phyloP scores from a whole-genome alignment of 1,284 basidiomycete genomes.

The Ganoderma leucocontextum region DNA sequence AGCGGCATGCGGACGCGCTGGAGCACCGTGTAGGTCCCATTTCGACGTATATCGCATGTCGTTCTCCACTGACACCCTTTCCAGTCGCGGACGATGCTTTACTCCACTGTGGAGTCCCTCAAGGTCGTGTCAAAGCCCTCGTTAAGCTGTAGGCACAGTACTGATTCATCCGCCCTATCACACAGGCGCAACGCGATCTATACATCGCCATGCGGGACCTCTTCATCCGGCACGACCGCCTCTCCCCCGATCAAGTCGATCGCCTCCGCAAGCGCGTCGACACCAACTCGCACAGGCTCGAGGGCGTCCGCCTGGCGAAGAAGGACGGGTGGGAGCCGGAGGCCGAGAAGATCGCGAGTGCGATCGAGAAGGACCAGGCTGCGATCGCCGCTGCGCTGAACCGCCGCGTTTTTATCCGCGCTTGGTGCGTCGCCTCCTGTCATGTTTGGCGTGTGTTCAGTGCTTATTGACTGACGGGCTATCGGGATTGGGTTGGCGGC shows the following conservation, averaged over 20 bases:
- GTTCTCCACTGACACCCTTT: conserved; percentile 15
- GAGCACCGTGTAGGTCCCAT: conserved; percentile 75
- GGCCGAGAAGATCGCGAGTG: conserved; percentile 72
- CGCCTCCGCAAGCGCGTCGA: conserved; percentile 87
- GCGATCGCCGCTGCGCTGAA: conserved; percentile 75
- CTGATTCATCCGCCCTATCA: conserved; percentile 23
- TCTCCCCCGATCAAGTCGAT: conserved; percentile 88
- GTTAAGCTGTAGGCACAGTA: conserved; percentile 20
- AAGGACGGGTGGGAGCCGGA: conserved; percentile 88
- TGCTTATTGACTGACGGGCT: not conserved
- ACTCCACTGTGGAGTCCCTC: conserved; percentile 75
- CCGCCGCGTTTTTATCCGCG: conserved; percentile 84
- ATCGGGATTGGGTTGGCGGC: not conserved
- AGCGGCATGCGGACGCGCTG: conserved; percentile 78
- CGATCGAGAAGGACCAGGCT: conserved; percentile 82
- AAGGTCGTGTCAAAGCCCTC: conserved; percentile 58
- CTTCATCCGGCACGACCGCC: conserved; percentile 82
- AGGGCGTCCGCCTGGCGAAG: conserved; percentile 69
- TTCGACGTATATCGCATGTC: not conserved
- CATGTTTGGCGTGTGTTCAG: not conserved
- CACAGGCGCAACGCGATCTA: conserved; percentile 84
- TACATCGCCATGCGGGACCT: conserved; percentile 88
- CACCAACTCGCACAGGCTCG: conserved; percentile 75
- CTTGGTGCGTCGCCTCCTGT: conserved; percentile 61
- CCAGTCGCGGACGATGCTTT: conserved; percentile 65